phyloP scores from a whole-genome alignment of 2,329 filamentous ascomycete genomes.

The Furcasterigmium furcatum region DNA sequence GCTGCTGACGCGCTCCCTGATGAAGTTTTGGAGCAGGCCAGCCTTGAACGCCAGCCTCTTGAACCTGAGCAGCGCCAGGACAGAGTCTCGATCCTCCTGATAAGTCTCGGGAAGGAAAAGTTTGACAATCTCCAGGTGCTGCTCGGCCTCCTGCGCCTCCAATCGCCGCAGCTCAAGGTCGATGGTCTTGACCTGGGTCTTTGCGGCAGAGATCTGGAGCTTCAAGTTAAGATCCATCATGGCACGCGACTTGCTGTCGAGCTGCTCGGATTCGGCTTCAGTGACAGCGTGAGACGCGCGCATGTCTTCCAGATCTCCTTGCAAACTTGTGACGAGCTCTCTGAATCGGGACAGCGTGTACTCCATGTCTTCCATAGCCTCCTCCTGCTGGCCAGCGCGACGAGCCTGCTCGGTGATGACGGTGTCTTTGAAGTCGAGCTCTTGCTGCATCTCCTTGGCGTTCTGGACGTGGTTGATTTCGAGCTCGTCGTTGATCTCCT shows the following conservation, averaged over 20 bases:
- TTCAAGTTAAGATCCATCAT: constrained; percentile 98
- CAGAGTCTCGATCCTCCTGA: constrained; percentile 75
- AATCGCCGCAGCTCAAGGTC: constrained; percentile 84
- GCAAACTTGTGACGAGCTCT: constrained; percentile 80
- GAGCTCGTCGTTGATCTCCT: constrained; percentile 92
- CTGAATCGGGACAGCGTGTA: constrained; percentile 87
- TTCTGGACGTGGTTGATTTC: constrained; percentile 91
- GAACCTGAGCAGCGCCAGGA: constrained; percentile 85
- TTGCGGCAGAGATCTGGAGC: constrained; percentile 83
- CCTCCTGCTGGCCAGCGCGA: constrained; percentile 71
- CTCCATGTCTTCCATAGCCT: constrained; percentile 80
- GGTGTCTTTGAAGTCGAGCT: constrained; percentile 83
- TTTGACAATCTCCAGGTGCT: constrained; percentile 86
- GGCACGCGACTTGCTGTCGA: constrained; percentile 81
- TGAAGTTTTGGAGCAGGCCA: constrained; percentile 69
- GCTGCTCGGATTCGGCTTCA: constrained; percentile 87
- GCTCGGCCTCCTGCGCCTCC: constrained; percentile 82
- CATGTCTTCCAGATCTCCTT: constrained; percentile 87
- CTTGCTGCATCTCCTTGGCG: constrained; percentile 90
- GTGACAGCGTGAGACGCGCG: constrained; percentile 88
- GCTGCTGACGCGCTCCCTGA: constrained; percentile 73
- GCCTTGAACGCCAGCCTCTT: constrained; percentile 88
- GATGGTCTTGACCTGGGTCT: constrained; percentile 91
- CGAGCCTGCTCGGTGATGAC: constrained; percentile 80
- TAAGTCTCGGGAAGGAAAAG: constrained; percentile 86